A percentile compares a stretch with the other conserved stretches of the same genome.
Evolutionary conservation across 371 early-diverging fungal genomes (phyloP).

Genomic region (Syncephalastrum racemosum): DNA sequence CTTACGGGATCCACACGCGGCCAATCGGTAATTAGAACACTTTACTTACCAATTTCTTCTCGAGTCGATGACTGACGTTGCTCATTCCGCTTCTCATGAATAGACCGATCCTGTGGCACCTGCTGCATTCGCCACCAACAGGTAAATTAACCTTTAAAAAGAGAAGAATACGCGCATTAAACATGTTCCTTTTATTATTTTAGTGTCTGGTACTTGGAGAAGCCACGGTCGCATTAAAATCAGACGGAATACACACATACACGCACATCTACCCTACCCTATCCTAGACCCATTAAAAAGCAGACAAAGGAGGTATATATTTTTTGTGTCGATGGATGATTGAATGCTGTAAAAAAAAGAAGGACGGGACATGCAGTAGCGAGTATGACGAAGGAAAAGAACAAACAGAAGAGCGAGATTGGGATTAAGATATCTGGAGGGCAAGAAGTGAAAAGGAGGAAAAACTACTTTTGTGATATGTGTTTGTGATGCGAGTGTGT

Average conservation of each 20-base stretch:
- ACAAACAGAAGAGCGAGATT: too few species aligned
- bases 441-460: too few species aligned
- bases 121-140: slow-evolving; percentile 43
- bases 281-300: too few species aligned
- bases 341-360: too few species aligned
- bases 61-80: neutral
- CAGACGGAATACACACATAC: neutral
- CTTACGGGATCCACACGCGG: slow-evolving; percentile 50
- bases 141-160: slow-evolving; percentile 19
- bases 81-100: neutral
- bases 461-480: too few species aligned
- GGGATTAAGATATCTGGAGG: too few species aligned
- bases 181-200: neutral
- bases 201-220: slow-evolving; percentile 55
- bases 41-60: neutral
- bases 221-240: slow-evolving; percentile 23
- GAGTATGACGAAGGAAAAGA: too few species aligned
- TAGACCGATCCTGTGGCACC: slow-evolving; percentile 46
- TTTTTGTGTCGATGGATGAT: too few species aligned
- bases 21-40: slow-evolving; percentile 35
- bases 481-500: too few species aligned
- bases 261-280: too few species aligned
- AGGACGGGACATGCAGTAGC: too few species aligned
- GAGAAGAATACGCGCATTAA: neutral
- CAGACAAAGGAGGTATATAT: too few species aligned